Percentiles rank a stretch among this genome's conserved stretches.
phyloP scores from a whole-genome alignment of 169 alveolate genomes.

The Pseudocohnilembus persalinus region DNA sequence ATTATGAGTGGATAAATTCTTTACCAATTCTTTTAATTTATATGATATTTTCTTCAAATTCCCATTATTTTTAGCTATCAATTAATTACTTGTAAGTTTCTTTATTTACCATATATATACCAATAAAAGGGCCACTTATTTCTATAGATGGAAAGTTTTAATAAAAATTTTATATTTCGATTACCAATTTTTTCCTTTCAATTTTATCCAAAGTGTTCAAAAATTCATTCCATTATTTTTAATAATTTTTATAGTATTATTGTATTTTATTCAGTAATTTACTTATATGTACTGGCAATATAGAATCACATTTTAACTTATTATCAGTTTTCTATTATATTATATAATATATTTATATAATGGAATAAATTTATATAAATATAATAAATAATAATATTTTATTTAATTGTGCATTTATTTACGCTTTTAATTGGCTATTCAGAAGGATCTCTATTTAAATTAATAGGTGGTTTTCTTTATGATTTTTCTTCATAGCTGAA shows the following conservation, averaged over 20 bases:
- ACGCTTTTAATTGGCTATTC: not conserved
- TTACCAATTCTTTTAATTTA: not conserved
- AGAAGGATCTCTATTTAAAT: no score
- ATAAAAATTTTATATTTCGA: not conserved
- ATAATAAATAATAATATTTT: no score
- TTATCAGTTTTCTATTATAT: not conserved
- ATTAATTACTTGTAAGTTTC: not conserved
- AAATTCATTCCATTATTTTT: not conserved
- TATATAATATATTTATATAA: no score
- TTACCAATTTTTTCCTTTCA: not conserved
- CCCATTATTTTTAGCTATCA: not conserved
- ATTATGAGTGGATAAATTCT: not conserved
- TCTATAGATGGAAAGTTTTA: not conserved
- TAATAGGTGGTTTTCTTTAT: not conserved
- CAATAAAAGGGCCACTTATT: not conserved
- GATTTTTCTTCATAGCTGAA: not conserved
- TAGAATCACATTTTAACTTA: no score
- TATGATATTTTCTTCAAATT: not conserved
- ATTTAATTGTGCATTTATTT: not conserved
- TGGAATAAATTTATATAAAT: no score
- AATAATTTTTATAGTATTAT: not conserved
- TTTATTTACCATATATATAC: not conserved
- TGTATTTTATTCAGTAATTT: not conserved
- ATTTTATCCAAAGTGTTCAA: not conserved
- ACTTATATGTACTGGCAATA: not conserved